Percentiles rank a stretch among this genome's conserved stretches.
These are phyloP conservation scores for Xerocomellus dryophilus DNA, from an alignment of 768 basidiomycete species.

Conservation along the genomic window DNA sequence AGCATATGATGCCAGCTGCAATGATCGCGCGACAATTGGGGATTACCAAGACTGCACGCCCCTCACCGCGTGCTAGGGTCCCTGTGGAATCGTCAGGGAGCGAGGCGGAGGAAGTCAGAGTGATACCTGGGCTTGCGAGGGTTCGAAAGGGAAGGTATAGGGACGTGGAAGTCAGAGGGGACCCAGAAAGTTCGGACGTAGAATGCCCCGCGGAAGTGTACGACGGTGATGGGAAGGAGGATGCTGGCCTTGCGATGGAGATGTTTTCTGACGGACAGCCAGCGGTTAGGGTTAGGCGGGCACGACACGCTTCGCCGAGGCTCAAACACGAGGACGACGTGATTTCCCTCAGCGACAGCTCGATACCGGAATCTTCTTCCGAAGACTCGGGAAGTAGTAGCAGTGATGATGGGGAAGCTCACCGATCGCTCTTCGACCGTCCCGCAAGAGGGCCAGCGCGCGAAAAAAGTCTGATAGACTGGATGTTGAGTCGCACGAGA, in stretches of 20 bases:
- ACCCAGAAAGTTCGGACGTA: constrained; percentile 57
- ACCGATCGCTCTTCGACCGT: constrained; percentile 32
- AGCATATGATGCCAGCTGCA: constrained; percentile 52
- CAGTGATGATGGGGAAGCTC: constrained; percentile 34
- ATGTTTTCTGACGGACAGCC: constrained; percentile 14
- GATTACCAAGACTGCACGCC: constrained; percentile 11
- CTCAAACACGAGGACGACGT: constrained; percentile 6
- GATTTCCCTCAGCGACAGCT: constrained; percentile 25
- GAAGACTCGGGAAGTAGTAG: constrained; percentile 14
- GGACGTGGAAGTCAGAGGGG: constrained; percentile 51
- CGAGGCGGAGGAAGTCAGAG: constrained; percentile 37
- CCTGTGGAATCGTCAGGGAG: constrained; percentile 21
- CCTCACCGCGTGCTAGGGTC: constrained; percentile 7
- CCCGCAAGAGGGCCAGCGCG: constrained; percentile 24
- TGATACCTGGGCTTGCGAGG: constrained; percentile 53
- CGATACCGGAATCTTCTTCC: constrained; percentile 4
- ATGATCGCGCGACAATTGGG: constrained; percentile 42
- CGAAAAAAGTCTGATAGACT: constrained; percentile 58
- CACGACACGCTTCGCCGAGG: constrained; percentile 6
- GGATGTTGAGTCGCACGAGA: constrained; percentile 56
- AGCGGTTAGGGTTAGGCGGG: constrained; percentile 24
- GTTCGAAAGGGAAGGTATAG: constrained; percentile 36
- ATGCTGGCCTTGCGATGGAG: background rate
- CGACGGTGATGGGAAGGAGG: background rate
- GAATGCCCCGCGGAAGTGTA: constrained; percentile 8